Conservation (phyloP, 108 stramenopile genomes). For the Skeletonema costatum region DNA sequence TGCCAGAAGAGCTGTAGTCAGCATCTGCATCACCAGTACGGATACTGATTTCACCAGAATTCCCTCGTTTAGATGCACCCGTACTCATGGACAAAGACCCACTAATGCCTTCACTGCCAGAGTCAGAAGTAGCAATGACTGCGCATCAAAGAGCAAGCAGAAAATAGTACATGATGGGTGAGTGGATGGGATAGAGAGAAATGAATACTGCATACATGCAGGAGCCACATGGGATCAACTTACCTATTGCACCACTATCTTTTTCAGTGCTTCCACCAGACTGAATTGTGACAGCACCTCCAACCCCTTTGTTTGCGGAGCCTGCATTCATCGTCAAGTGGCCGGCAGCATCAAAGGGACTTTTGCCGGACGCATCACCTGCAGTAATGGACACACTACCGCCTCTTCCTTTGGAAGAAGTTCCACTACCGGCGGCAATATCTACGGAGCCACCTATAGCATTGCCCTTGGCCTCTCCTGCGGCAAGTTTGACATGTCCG, state of each 20-base stretch:
- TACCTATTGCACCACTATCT: neutral
- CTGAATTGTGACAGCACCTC: conserved; percentile 5
- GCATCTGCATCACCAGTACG: conserved; percentile 17
- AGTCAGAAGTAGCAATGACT: conserved; percentile 30
- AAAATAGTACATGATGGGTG: neutral
- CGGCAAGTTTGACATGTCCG: neutral
- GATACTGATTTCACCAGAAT: conserved; percentile 20
- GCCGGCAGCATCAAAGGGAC: conserved; percentile 12
- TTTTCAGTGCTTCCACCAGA: neutral
- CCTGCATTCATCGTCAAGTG: conserved; percentile 15
- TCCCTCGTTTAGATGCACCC: conserved; percentile 9
- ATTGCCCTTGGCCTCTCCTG: conserved; percentile 9
- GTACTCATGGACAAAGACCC: conserved; percentile 15
- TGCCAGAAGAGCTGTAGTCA: neutral
- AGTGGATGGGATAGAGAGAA: neutral
- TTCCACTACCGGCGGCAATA: conserved; percentile 23
- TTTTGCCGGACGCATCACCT: conserved; percentile 8
- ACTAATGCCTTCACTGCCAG: conserved; percentile 9
- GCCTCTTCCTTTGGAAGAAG: conserved; percentile 12
- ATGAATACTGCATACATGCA: neutral
- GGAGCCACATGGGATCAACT: neutral
- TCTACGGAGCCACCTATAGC: conserved; percentile 18
- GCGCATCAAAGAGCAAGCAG: neutral
- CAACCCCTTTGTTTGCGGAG: conserved; percentile 1
- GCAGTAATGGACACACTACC: conserved; percentile 9